Base-by-base conservation (phyloP, 2,329 filamentous ascomycete genomes). In the Fusarium irregulare region DNA sequence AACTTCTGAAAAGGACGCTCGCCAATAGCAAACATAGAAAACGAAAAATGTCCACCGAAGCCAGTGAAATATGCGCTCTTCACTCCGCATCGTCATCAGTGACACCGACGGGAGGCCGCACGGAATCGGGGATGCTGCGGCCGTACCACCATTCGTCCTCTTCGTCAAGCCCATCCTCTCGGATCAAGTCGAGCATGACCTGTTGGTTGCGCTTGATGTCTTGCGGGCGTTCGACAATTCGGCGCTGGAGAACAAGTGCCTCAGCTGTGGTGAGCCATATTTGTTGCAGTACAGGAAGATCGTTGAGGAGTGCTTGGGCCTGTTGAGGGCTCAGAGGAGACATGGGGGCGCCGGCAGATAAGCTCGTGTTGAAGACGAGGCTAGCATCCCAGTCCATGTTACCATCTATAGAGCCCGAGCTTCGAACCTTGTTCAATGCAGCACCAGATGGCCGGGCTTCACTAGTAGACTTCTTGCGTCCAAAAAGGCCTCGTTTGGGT, bases 101-200 rank as follows among this genome's bases (percentile, higher is more conserved):
- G 23, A 81, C 82, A 64, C 84, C 83, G 2, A 68, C 64, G 14
- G 85, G 83, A 40, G 86, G 86, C 40, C 84, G 82, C 48, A 88
- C 81, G n/a, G 85, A 86, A 32, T 86, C 85, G n/a, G 85, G 83
- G 4, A 83, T 82, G 34, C 78, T 80, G 54, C 83, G 83, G 47
- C 87, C 87, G 71, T 89, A 89, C 81, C 85, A 85, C 87, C 88
- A 91, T 69, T 89, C 85, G 66, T 91, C 88, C 75, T 89, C 84
- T 58, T 88, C 85, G 21, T 85, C 84, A 21, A 85, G 78, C 20
- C 86, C 87, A 57, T 89, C 86, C 64, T 90, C 88, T 50, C 85
- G 84, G 68, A 91, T 90, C n/a, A 91, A 80, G 64, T 90, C 87
- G 57, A 90, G 78, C 79, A 91, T 84, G 25, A 91, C 85, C 67